Evolutionary conservation across 306 rosid genomes (phyloP).

Genomic region (Cucurbita ficifolia): DNA sequence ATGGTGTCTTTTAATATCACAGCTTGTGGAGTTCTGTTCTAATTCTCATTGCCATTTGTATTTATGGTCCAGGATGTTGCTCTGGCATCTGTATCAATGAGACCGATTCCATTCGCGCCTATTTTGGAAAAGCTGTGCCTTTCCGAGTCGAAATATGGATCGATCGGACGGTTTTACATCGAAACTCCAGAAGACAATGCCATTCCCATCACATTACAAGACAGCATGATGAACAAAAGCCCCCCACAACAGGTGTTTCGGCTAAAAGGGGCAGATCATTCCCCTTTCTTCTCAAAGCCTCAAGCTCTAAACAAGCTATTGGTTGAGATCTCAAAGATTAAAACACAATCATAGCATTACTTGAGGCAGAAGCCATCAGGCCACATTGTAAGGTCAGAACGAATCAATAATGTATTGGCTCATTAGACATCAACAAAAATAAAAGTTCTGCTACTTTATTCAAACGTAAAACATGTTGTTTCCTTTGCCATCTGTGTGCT

Average conservation of each 20-base stretch:
- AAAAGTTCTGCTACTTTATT: background rate
- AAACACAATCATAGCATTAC: background rate
- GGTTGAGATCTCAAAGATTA: constrained; percentile 62
- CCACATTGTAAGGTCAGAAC: background rate
- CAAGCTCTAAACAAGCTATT: constrained; percentile 88
- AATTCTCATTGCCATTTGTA: background rate
- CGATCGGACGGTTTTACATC: constrained; percentile 68
- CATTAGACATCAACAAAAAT: background rate
- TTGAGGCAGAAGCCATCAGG: background rate
- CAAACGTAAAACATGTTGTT: background rate
- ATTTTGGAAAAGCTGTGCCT: constrained; percentile 68
- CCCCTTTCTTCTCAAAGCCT: constrained; percentile 93
- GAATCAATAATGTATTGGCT: background rate
- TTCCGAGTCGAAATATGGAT: constrained; percentile 65
- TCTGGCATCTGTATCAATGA: constrained; percentile 86
- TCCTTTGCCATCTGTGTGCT: background rate
- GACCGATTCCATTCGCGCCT: constrained; percentile 79
- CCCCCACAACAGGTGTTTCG: constrained; percentile 63
- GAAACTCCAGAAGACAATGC: constrained; percentile 86
- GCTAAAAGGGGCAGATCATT: constrained; percentile 81
- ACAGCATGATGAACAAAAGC: constrained; percentile 55
- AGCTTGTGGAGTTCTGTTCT: background rate
- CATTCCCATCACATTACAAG: constrained; percentile 56
- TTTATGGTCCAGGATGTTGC: constrained; percentile 57
- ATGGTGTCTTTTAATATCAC: background rate